Evolutionary conservation across 202 grass and related monocot genomes (phyloP).

Genomic region (Setaria viridis): DNA sequence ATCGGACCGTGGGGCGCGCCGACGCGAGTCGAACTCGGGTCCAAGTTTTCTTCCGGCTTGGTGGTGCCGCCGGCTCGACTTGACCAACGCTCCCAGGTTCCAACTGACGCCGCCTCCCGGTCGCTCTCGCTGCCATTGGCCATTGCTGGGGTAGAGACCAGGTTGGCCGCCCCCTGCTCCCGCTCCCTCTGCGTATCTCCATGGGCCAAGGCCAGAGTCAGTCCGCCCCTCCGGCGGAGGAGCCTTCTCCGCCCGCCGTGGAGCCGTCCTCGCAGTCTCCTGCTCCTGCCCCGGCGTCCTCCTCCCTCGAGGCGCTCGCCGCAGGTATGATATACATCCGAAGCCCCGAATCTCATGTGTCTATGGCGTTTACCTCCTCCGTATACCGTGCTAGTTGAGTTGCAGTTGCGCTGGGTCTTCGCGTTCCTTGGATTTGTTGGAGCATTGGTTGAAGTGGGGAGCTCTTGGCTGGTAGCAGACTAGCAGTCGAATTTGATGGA

Average conservation of each 20-base stretch:
- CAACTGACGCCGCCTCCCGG: not conserved
- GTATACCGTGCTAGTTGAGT: not conserved
- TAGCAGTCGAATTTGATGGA: not conserved
- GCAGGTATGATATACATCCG: slow-evolving; percentile 47
- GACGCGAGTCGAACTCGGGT: slow-evolving; percentile 10
- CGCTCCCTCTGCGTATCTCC: not conserved
- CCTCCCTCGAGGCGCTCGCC: slow-evolving; percentile 57
- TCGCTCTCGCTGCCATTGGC: not conserved
- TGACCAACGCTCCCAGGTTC: slow-evolving; percentile 1
- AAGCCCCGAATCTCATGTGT: slow-evolving; percentile 2
- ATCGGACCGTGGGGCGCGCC: slow-evolving; percentile 12
- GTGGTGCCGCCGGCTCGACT: not conserved
- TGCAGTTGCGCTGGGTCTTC: slow-evolving; percentile 7
- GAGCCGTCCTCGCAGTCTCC: slow-evolving; percentile 35
- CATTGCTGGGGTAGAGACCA: slow-evolving; percentile 4
- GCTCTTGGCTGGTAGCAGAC: not conserved
- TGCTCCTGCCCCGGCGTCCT: slow-evolving; percentile 29
- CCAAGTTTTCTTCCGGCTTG: slow-evolving; percentile 28
- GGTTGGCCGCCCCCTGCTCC: not conserved
- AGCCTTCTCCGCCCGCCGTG: slow-evolving; percentile 26
- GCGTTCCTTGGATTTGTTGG: slow-evolving; percentile 15
- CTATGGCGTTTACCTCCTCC: not conserved
- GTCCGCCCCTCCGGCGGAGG: not conserved
- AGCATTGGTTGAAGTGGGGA: slow-evolving; percentile 20
- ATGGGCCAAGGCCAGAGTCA: slow-evolving; percentile 68